A percentile compares a stretch with the other conserved stretches of the same genome.
phyloP scores from a whole-genome alignment of 192 early-diverging fungal species.

The Mortierella hygrophila region DNA sequence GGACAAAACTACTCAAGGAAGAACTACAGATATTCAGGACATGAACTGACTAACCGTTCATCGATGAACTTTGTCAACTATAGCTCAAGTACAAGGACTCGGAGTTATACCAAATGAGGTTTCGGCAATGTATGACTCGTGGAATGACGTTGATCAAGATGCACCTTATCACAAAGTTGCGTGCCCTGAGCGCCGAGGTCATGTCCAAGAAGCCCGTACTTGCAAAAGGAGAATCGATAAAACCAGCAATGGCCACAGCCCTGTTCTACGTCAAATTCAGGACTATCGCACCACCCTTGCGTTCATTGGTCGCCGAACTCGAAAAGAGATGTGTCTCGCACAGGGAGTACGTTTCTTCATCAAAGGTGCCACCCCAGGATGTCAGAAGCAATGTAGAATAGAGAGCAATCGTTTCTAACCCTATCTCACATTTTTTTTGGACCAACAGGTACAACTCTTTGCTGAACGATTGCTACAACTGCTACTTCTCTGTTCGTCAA shows the following conservation, averaged over 20 bases:
- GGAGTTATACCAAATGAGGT: constrained; percentile 94
- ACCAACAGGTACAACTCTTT: constrained; percentile 71
- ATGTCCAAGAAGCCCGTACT: constrained; percentile 66
- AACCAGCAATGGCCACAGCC: constrained; percentile 50
- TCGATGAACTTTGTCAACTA: background rate
- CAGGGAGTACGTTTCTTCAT: constrained; percentile 70
- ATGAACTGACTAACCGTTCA: background rate
- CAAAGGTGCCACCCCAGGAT: background rate
- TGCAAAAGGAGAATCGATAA: constrained; percentile 44
- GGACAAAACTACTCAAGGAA: background rate
- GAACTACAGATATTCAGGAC: too few relatives aligned
- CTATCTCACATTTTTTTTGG: background rate
- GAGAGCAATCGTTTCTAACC: background rate
- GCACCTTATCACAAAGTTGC: constrained; percentile 80
- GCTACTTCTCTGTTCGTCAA: constrained; percentile 82
- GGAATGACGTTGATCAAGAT: constrained; percentile 95
- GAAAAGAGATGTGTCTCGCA: constrained; percentile 77
- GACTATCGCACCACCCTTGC: constrained; percentile 71
- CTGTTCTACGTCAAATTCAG: constrained; percentile 88
- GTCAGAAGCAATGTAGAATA: background rate
- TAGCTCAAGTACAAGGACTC: constrained; percentile 85
- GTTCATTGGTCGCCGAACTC: constrained; percentile 78
- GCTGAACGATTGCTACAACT: constrained; percentile 79
- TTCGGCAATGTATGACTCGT: constrained; percentile 94
- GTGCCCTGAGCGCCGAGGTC: constrained; percentile 72